Percentiles rank a stretch among this genome's conserved stretches.
Evolutionary conservation across 179 eudicot species (phyloP).

Genomic region (Pouteria campechiana): DNA sequence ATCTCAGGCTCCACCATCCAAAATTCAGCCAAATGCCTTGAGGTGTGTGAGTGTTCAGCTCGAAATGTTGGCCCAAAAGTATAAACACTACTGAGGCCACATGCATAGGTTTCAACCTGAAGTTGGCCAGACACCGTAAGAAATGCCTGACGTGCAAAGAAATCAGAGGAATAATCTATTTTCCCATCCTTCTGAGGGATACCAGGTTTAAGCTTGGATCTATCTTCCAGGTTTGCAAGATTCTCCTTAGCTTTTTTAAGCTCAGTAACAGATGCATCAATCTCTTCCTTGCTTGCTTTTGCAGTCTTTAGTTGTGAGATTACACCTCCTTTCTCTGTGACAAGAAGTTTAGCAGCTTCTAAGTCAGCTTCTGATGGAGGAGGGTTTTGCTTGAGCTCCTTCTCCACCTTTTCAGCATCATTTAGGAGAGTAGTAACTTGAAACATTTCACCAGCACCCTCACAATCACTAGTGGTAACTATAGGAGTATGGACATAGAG

Average conservation of each 20-base stretch:
- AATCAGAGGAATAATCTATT: constrained; percentile 68
- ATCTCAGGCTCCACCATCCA: constrained; percentile 99
- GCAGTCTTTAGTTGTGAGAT: constrained; percentile 55
- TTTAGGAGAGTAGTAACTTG: constrained; percentile 81
- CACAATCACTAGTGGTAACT: constrained; percentile 94
- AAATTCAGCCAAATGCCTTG: constrained; percentile 93
- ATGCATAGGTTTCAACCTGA: constrained; percentile 90
- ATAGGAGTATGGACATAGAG: constrained; percentile 83
- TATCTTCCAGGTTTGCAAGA: constrained; percentile 46
- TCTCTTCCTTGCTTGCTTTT: constrained; percentile 63
- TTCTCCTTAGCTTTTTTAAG: constrained; percentile 66
- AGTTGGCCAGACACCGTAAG: constrained; percentile 94
- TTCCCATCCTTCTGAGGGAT: constrained; percentile 87
- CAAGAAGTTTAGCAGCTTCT: constrained; percentile 51
- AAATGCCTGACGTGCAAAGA: constrained; percentile 95
- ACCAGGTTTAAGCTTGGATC: constrained; percentile 61
- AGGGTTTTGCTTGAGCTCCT: constrained; percentile 63
- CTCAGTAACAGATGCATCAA: constrained; percentile 52
- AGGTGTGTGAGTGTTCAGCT: constrained; percentile 87
- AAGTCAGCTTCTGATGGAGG: constrained; percentile 64
- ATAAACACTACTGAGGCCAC: constrained; percentile 80
- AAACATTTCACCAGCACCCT: constrained; percentile 99
- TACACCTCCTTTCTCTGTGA: constrained; percentile 56
- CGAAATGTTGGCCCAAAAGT: constrained; percentile 97
- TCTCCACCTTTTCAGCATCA: constrained; percentile 71